phyloP scores from a whole-genome alignment of 495 filamentous ascomycete genomes.

The Neurospora sp. region DNA sequence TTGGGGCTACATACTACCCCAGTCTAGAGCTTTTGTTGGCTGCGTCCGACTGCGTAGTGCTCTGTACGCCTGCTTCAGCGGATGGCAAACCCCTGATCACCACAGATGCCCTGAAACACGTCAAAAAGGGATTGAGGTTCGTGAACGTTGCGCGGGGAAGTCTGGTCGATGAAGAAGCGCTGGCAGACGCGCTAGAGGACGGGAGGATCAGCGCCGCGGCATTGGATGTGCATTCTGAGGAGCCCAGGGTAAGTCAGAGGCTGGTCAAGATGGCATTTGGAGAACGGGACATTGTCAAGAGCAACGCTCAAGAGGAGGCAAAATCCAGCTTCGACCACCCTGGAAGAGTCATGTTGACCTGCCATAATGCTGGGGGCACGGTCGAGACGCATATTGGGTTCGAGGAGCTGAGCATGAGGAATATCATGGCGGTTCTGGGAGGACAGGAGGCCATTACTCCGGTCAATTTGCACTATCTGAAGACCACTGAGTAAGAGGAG shows the following conservation, averaged over 20 bases:
- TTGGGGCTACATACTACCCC: constrained; percentile 42
- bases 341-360: constrained; percentile 48
- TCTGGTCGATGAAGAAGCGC: constrained; percentile 59
- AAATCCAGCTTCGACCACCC: background rate
- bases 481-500: background rate
- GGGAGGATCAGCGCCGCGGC: constrained; percentile 45
- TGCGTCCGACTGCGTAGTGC: constrained; percentile 52
- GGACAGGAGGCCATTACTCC: constrained; percentile 49
- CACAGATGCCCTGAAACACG: constrained; percentile 34
- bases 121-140: constrained; percentile 50
- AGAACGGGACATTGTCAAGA: background rate
- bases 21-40: constrained; percentile 44
- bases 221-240: constrained; percentile 58
- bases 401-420: constrained; percentile 63
- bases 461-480: constrained; percentile 51
- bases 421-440: constrained; percentile 51
- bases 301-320: constrained; percentile 9
- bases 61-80: constrained; percentile 53
- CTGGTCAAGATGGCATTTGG: constrained; percentile 35
- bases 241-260: constrained; percentile 40
- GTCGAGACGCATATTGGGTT: constrained; percentile 64
- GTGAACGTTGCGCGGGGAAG: constrained; percentile 66
- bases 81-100: constrained; percentile 48
- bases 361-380: constrained; percentile 64
- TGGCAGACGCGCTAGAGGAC: constrained; percentile 51